A percentile compares a stretch with the other conserved stretches of the same genome.
Evolutionary conservation across 371 early-diverging fungal species (phyloP).

Genomic region (Nematocida ironsii): DNA sequence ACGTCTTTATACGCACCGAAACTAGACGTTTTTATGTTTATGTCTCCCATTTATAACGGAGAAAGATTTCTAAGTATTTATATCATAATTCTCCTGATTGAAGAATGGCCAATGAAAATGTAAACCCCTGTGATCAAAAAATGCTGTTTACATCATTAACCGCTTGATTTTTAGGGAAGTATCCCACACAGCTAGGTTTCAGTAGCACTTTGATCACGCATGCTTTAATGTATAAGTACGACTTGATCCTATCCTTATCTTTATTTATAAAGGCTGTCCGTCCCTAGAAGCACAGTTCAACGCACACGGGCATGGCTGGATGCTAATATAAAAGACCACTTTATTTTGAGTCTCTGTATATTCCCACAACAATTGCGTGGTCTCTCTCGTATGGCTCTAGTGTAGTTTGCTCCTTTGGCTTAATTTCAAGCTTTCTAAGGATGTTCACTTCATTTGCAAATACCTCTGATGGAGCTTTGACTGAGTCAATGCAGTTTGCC

Average conservation of each 20-base stretch:
- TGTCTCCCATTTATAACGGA: not conserved
- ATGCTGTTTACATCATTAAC: no score
- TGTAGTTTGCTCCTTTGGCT: constrained; percentile 97
- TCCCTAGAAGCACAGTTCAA: no score
- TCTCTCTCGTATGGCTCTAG: constrained; percentile 99
- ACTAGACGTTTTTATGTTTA: not conserved
- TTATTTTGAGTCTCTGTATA: constrained; percentile 51
- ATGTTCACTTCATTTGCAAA: constrained; percentile 99
- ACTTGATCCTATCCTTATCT: not conserved
- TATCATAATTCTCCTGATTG: no score
- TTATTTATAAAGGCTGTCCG: not conserved
- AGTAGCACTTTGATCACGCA: not conserved
- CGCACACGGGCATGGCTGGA: no score
- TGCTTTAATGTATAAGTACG: not conserved
- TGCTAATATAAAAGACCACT: not conserved
- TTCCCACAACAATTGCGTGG: constrained; percentile 96
- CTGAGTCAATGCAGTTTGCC: constrained; percentile 99
- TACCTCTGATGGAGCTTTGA: constrained; percentile 90
- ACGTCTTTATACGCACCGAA: not conserved
- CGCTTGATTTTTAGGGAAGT: no score
- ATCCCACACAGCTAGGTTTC: not conserved
- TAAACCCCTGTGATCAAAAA: no score
- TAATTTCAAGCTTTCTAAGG: constrained; percentile 91
- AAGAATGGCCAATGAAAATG: no score
- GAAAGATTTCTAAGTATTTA: no score